Evolutionary conservation across 371 early-diverging fungal genomes (phyloP), one percentile per base, ranked within the genome.

Genomic region (Circinella umbellata): DNA sequence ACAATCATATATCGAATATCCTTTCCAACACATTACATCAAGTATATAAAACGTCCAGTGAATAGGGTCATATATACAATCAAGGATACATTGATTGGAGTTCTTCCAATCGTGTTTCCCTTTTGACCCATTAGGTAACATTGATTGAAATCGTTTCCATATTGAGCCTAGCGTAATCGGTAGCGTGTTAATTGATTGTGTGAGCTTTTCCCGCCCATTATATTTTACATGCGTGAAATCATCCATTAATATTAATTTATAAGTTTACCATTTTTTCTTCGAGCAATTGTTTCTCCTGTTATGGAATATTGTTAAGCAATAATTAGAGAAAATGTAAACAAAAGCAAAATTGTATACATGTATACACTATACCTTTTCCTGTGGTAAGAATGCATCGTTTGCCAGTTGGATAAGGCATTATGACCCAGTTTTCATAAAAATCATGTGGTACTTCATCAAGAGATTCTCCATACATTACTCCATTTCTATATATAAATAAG

Each of bases 1-100:
- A 66, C 90, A 90, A 63, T 90, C 86, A 61, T 83, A 82, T 1
- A 87, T 81, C n/a, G 89, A 77, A 51, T 89, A 86, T 0, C 88
- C 89, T 57, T 86, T 80, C 90, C 90, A 90, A 57, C 88, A 88
- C 88, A 90, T 84, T 18, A 89, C 77, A 68, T 90, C 90, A 37
- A 90, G 57, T 2, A 89, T 84, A 73, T 89, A 89, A 66, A 84
- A 90, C 14, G 87, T 88, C 76, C 84, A 79, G 17, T 84, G 79
- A 8, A 73, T 71, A 3, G 83, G 77, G 68, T 88, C 87, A 66
- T 85, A 90, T 4, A 90, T 80, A 70, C 90, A 90, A 59, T 90
- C 90, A 27, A 90, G 73, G 8, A 88, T 85, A 72, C 88, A 86
- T 62, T 86, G 86, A 59, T 87, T 86, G 9, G 48, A 10, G 15